Evolutionary conservation across 441 rosid genomes (phyloP).

Genomic region (Adansonia grandidieri): DNA sequence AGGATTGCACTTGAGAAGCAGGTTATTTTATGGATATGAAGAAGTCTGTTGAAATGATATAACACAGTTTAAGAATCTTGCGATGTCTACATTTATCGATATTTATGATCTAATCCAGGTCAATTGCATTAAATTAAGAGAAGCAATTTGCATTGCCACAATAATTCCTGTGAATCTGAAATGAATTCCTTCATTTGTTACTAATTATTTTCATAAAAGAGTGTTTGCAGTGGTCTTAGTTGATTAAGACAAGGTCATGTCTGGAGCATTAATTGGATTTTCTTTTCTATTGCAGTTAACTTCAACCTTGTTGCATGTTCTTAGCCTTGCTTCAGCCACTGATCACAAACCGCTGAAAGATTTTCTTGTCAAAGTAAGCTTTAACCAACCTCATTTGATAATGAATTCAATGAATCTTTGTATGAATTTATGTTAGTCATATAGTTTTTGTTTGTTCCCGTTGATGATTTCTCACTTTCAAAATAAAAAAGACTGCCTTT

Average conservation of each 20-base stretch:
- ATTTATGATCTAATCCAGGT: background rate
- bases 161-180: conserved; percentile 22
- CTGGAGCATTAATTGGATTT: background rate
- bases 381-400: background rate
- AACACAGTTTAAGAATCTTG: background rate
- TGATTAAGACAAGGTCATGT: conserved; percentile 3
- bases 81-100: background rate
- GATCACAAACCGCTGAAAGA: conserved; percentile 64
- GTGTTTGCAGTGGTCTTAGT: background rate
- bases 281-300: conserved; percentile 60
- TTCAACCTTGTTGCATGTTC: conserved; percentile 77
- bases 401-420: conserved; percentile 5
- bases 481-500: background rate
- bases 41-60: conserved; percentile 10
- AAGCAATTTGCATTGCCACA: background rate
- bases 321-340: conserved; percentile 62
- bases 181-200: conserved; percentile 5
- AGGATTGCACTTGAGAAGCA: conserved; percentile 82
- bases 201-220: background rate
- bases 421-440: background rate
- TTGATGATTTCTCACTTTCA: background rate
- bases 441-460: background rate
- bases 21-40: conserved; percentile 42
- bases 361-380: conserved; percentile 78
- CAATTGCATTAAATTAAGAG: background rate